Percentiles rank a stretch among this genome's conserved stretches.
phyloP scores from a whole-genome alignment of 2,329 filamentous ascomycete species.

The Ophiocordyceps camponoti-saundersi region DNA sequence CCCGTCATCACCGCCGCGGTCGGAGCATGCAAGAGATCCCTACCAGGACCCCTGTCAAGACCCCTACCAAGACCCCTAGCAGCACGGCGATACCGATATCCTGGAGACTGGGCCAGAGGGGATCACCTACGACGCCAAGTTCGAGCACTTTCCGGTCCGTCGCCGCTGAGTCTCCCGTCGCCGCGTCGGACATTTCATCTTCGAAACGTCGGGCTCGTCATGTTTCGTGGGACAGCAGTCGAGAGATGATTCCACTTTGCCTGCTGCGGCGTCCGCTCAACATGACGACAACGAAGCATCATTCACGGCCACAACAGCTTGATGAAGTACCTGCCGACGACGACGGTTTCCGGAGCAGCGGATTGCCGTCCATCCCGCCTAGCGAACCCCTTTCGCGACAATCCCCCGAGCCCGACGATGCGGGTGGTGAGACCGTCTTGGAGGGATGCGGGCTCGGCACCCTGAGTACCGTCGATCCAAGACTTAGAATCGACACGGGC shows the following conservation, averaged over 20 bases:
- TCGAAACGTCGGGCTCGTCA: slow-evolving; percentile 28
- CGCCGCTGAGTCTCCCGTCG: slow-evolving; percentile 16
- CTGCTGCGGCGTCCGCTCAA: slow-evolving; percentile 50
- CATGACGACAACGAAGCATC: slow-evolving; percentile 8
- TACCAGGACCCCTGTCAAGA: slow-evolving; percentile 30
- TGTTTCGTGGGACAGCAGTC: slow-evolving; percentile 44
- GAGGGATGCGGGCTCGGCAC: slow-evolving; percentile 8
- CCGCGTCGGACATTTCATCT: slow-evolving; percentile 15
- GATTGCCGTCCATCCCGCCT: slow-evolving; percentile 32
- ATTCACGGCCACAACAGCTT: background rate
- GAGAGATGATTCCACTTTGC: slow-evolving; percentile 67
- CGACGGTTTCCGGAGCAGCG: slow-evolving; percentile 11
- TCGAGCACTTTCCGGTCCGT: slow-evolving; percentile 18
- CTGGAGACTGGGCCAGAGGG: slow-evolving; percentile 32
- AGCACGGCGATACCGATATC: slow-evolving; percentile 41
- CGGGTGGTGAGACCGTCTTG: slow-evolving; percentile 11
- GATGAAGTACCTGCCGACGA: slow-evolving; percentile 4
- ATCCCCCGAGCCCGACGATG: slow-evolving; percentile 13
- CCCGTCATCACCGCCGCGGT: slow-evolving; percentile 28
- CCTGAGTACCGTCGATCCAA: slow-evolving; percentile 6
- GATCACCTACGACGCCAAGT: slow-evolving; percentile 23
- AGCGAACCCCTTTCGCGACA: slow-evolving; percentile 19
- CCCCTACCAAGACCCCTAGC: slow-evolving; percentile 31
- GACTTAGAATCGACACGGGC: slow-evolving; percentile 24
- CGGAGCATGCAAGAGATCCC: slow-evolving; percentile 30